phyloP scores from a whole-genome alignment of 2,329 filamentous ascomycete genomes.

The Nothophoma quercina region DNA sequence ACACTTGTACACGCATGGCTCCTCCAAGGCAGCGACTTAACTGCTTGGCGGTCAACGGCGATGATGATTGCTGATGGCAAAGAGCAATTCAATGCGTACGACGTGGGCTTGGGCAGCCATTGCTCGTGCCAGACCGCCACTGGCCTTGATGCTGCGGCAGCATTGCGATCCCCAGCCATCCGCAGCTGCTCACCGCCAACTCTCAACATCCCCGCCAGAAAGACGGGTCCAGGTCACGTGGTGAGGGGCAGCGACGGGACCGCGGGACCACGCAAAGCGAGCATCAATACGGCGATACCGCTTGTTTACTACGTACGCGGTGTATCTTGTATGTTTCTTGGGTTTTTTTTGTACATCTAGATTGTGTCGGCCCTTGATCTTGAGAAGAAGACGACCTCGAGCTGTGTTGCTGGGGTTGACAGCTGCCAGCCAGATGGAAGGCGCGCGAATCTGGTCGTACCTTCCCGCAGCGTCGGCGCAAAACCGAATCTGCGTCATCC shows the following conservation, averaged over 20 bases:
- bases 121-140: constrained; percentile 29
- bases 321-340: neutral
- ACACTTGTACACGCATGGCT: constrained; percentile 20
- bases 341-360: neutral
- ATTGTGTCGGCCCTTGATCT: no score
- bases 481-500: constrained; percentile 32
- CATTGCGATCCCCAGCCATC: constrained; percentile 41
- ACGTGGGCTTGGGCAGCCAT: constrained; percentile 30
- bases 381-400: no score
- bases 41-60: constrained; percentile 29
- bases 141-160: constrained; percentile 23
- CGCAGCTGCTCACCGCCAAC: constrained; percentile 47
- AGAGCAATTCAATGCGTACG: constrained; percentile 26
- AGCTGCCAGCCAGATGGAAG: constrained; percentile 29
- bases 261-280: constrained; percentile 14
- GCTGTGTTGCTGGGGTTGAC: constrained; percentile 11
- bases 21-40: constrained; percentile 42
- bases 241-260: constrained; percentile 38
- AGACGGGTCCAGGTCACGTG: constrained; percentile 35
- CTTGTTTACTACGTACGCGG: neutral
- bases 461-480: constrained; percentile 24
- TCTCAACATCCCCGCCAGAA: constrained; percentile 28
- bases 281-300: constrained; percentile 3
- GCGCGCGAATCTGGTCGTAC: constrained; percentile 31
- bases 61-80: constrained; percentile 5